phyloP scores from a whole-genome alignment of 306 rosid genomes.

The Arachis stenosperma region DNA sequence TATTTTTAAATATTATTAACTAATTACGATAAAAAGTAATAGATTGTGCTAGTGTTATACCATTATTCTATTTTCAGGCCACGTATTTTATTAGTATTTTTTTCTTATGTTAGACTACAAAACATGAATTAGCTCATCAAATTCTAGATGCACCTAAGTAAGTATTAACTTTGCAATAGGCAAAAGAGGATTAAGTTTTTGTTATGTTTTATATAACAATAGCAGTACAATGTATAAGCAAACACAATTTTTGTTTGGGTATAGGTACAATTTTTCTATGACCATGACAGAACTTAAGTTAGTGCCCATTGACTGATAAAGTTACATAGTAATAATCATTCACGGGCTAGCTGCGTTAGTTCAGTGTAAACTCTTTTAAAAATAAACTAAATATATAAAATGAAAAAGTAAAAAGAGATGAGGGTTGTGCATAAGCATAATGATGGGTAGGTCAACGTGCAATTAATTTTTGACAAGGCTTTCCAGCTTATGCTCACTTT shows the following conservation, averaged over 20 bases:
- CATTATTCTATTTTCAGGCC: too few relatives aligned
- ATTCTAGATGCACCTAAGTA: neutral
- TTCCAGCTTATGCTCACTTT: constrained; percentile 25
- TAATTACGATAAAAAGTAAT: too few relatives aligned
- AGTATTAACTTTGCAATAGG: neutral
- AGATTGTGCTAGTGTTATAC: too few relatives aligned
- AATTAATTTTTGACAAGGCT: constrained; percentile 23
- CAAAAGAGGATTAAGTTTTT: neutral
- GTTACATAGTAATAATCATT: neutral
- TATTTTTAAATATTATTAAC: too few relatives aligned
- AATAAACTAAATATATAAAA: neutral
- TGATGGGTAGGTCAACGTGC: neutral
- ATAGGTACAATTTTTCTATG: too few relatives aligned
- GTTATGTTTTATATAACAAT: too few relatives aligned
- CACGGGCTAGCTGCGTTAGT: neutral
- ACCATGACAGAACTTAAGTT: neutral
- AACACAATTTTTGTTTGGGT: too few relatives aligned
- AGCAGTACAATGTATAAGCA: too few relatives aligned
- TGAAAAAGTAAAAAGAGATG: too few relatives aligned
- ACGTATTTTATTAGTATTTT: too few relatives aligned
- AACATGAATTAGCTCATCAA: too few relatives aligned
- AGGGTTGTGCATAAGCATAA: neutral
- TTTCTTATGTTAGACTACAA: too few relatives aligned
- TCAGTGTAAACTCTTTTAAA: neutral
- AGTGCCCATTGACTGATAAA: neutral